Base-by-base conservation (phyloP, 192 early-diverging fungal genomes). In the Umbelopsis vinacea region DNA sequence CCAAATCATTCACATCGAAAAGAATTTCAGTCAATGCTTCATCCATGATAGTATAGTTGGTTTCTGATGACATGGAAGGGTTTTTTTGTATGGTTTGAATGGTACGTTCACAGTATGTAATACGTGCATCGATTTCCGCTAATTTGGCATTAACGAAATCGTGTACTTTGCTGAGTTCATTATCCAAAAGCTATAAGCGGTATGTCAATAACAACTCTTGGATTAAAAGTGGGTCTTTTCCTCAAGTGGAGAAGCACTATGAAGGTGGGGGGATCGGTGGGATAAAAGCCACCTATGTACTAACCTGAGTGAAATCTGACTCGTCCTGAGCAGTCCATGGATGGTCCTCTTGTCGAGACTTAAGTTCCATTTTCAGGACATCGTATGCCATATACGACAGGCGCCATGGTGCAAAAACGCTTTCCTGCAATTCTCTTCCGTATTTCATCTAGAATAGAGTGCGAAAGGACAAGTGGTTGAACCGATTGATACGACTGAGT, bases 151-250 rank as follows among this genome's bases (percentile, higher is more conserved):
- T 85, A 57, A 89, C 89, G 74, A 94, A 94, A 45, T 77, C 78
- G 76, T 89, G 87, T 67, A 89, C 89, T 88, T 96, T 98, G 73
- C 92, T 92, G 24, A 98, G 88, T 80, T 98, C 95, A 47, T 91
- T 87, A 52, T 95, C 96, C 1, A 98, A 76, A 26, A 87, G 82
- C 57, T 63, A 26, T 14, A 63, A 35, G 12, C 12, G 57, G 19
- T 29, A 63, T 26, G 33, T 19, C 8, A 63, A 38, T 74, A 92
- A 35, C 57, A 63, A 17, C 23, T 4, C 33, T 37, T 37, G 17
- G 37, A 15, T 37, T n/a, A 37, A 63, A 63, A n/a, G 33, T 0
- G 1, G 40, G 11, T 43, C 11, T 43, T 43, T 43, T 4, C 40
- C 11, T 43, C 11, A 11, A 43, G 29, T 29, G 29, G 29, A 29